Conservation (phyloP, 192 early-diverging fungal genomes). For the Anaeromyces robustus region DNA sequence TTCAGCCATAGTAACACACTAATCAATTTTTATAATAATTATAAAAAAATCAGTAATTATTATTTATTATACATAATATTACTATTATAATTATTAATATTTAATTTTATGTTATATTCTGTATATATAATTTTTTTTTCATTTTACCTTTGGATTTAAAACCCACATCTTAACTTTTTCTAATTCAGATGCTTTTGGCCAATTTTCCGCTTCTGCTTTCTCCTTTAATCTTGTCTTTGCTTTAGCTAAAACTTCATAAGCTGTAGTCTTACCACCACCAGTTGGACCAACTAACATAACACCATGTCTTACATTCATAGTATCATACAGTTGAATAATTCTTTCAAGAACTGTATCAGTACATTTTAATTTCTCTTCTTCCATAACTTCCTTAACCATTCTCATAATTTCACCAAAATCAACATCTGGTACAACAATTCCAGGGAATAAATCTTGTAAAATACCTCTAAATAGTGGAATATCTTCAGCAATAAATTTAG, state of each 20-base stretch:
- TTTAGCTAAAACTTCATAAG: conserved; percentile 32
- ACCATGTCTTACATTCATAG: conserved; percentile 38
- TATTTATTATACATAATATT: too few species aligned
- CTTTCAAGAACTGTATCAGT: conserved; percentile 28
- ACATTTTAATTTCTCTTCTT: conserved; percentile 20
- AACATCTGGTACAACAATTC: conserved; percentile 24
- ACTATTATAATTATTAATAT: not conserved
- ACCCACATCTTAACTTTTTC: conserved; percentile 35
- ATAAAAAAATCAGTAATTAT: not conserved
- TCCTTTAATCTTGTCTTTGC: conserved; percentile 22
- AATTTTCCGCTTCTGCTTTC: conserved; percentile 11
- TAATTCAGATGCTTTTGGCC: conserved; percentile 18
- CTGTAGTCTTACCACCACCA: conserved; percentile 43
- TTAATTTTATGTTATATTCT: conserved; percentile 1
- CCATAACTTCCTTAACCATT: conserved; percentile 30
- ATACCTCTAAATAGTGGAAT: conserved; percentile 37
- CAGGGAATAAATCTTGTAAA: conserved; percentile 36
- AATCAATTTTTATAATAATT: not conserved
- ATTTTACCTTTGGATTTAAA: conserved; percentile 38
- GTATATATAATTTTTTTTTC: too few species aligned
- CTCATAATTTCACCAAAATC: conserved; percentile 26
- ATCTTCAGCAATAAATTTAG: conserved; percentile 43
- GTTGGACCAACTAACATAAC: conserved; percentile 49
- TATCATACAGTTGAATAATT: conserved; percentile 39
- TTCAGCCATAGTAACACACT: conserved; percentile 41